Base-by-base conservation (phyloP, 1,284 basidiomycete species). In the Phlebopus sp. region DNA sequence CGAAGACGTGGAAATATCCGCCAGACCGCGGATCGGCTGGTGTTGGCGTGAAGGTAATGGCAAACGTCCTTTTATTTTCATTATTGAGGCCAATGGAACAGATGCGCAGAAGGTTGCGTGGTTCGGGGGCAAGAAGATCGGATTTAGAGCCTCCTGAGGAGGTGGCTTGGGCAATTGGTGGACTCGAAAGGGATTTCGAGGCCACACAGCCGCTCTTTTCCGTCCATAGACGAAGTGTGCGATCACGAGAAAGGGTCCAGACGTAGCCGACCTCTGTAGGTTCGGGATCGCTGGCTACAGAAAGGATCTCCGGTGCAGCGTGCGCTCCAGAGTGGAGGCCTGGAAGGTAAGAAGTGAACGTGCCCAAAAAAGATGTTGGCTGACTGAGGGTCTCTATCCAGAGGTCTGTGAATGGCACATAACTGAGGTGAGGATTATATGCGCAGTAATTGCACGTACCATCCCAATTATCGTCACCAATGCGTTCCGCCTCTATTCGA, bases 201-300 rank as follows among this genome's bases (percentile, higher is more conserved):
- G 81, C 75, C 19, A 86, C 74, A 62, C 86, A 89, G 23, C 85
- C 84, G 42, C 79, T 74, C 58, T 81, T 79, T 35, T 79, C 73
- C 53, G 82, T 84, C 92, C 93, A 97, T 36, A 90, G 75, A 41
- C 92, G 79, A 37, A 97, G 73, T 46, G 86, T 86, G 47, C 86
- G 79, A 70, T 97, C 92, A 48, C 92, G 77, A n/a, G 92, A 92
- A 41, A 97, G 76, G 1, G 92, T 86, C 79, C 91, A 95, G 17
- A 86, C 69, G 52, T 88, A 75, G 10, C 76, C 77, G 49, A 86
- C 73, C 58, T 90, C 82, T 34, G 84, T 85, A 13, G 88, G 85
- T 66, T 81, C 82, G 27, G 82, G 79, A 61, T 82, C 76, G 42
- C 80, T 81, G 4, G 84, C 76, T 25, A 87, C 71, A 35, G 84